phyloP scores from a whole-genome alignment of 1,139 yeast genomes.

The Candida tropicalis region DNA sequence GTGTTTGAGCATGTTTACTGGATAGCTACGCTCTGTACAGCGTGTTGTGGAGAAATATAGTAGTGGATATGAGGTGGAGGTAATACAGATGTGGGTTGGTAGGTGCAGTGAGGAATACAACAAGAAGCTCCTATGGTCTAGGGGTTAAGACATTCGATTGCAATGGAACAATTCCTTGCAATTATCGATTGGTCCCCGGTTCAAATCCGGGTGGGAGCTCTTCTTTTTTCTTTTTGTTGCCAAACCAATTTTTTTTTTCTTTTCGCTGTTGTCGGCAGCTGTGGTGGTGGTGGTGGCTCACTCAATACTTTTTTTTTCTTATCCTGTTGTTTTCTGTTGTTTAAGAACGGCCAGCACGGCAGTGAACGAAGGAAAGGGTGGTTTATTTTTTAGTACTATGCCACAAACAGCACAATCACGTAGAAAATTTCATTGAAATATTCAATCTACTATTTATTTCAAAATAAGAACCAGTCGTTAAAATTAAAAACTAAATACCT shows the following conservation, averaged over 20 bases:
- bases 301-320: not conserved
- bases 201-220: conserved; percentile 14
- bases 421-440: not conserved
- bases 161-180: conserved; percentile 3
- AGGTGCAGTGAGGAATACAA: not conserved
- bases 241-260: not conserved
- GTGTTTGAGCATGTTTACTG: too few species aligned
- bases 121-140: conserved; percentile 10
- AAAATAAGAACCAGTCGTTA: not conserved
- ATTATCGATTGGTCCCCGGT: conserved; percentile 15
- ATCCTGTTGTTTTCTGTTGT: not conserved
- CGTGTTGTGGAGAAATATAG: too few species aligned
- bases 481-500: not conserved
- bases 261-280: too few species aligned
- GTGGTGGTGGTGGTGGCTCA: too few species aligned
- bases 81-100: too few species aligned
- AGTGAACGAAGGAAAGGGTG: too few species aligned
- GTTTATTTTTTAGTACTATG: too few species aligned
- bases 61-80: too few species aligned
- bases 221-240: conserved; percentile 7
- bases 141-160: conserved; percentile 14
- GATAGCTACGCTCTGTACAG: too few species aligned
- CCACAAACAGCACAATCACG: too few species aligned
- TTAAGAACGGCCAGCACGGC: not conserved
- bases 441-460: too few species aligned